Conservation (phyloP, 2,329 filamentous ascomycete species). For the Helicocarpus griseus region DNA sequence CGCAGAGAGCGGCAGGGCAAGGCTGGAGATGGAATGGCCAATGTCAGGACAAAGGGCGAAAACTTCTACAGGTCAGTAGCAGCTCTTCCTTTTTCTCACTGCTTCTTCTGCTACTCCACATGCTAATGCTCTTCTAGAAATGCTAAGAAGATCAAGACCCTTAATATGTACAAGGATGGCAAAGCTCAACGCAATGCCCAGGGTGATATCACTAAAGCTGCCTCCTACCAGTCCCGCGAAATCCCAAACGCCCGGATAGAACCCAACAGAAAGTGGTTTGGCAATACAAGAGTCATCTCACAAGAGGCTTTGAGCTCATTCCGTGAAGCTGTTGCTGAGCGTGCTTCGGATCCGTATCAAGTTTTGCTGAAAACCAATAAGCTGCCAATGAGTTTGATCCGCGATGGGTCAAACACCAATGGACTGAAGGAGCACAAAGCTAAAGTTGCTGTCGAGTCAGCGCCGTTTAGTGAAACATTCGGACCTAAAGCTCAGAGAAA, state of each 20-base stretch:
- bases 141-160: constrained; percentile 78
- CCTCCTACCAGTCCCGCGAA: constrained; percentile 73
- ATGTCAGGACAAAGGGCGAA: constrained; percentile 90
- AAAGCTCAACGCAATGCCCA: constrained; percentile 70
- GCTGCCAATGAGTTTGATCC: constrained; percentile 87
- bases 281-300: constrained; percentile 81
- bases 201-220: constrained; percentile 77
- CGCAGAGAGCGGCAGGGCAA: constrained; percentile 80
- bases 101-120: not conserved
- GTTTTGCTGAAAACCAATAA: constrained; percentile 97
- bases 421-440: constrained; percentile 86
- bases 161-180: constrained; percentile 87
- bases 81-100: not conserved
- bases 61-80: constrained; percentile 81
- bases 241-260: constrained; percentile 77
- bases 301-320: constrained; percentile 83
- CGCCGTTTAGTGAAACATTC: constrained; percentile 80
- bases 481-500: constrained; percentile 91
- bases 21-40: constrained; percentile 74
- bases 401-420: constrained; percentile 66
- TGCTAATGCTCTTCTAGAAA: constrained; percentile 28
- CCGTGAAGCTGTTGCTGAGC: constrained; percentile 83
- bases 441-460: constrained; percentile 83
- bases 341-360: constrained; percentile 80
- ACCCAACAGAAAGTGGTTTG: constrained; percentile 97